Percentiles rank a stretch among this genome's conserved stretches.
phyloP scores from a whole-genome alignment of 1,284 basidiomycete species.

The Ceratobasidium sp. region DNA sequence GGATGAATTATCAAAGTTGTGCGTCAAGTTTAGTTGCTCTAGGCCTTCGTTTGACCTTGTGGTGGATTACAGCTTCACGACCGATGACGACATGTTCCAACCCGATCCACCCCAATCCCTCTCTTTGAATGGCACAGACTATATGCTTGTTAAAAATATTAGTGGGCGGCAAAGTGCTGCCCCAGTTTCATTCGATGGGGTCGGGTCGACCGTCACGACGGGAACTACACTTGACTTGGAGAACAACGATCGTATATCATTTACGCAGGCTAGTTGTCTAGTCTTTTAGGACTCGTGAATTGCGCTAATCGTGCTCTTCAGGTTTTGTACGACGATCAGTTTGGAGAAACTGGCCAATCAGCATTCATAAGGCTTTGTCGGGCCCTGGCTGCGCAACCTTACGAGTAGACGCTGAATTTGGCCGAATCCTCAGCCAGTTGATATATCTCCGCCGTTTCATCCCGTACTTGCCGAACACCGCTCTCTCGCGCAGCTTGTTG shows the following conservation, averaged over 20 bases:
- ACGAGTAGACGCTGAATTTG: neutral
- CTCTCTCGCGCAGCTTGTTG: neutral
- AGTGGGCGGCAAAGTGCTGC: constrained; percentile 4
- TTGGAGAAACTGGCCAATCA: constrained; percentile 1
- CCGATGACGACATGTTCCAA: constrained; percentile 35
- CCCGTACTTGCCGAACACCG: neutral
- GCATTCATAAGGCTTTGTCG: constrained; percentile 16
- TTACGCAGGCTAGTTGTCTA: constrained; percentile 15
- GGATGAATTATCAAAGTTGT: constrained; percentile 28
- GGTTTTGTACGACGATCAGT: constrained; percentile 5
- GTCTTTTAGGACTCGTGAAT: neutral
- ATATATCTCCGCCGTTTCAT: neutral
- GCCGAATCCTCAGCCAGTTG: neutral
- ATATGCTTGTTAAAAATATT: constrained; percentile 36
- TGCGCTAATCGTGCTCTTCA: neutral
- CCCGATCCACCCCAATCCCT: constrained; percentile 37
- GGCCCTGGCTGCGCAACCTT: constrained; percentile 21
- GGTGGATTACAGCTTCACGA: constrained; percentile 19
- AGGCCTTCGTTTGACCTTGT: neutral
- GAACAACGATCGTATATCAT: constrained; percentile 11
- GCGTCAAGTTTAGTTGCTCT: neutral
- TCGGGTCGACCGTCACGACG: neutral
- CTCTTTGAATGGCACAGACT: constrained; percentile 14
- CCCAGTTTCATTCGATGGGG: neutral
- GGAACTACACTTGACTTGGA: constrained; percentile 33